Base-by-base conservation (phyloP, 2,329 filamentous ascomycete genomes). In the Diaporthe nobilis region DNA sequence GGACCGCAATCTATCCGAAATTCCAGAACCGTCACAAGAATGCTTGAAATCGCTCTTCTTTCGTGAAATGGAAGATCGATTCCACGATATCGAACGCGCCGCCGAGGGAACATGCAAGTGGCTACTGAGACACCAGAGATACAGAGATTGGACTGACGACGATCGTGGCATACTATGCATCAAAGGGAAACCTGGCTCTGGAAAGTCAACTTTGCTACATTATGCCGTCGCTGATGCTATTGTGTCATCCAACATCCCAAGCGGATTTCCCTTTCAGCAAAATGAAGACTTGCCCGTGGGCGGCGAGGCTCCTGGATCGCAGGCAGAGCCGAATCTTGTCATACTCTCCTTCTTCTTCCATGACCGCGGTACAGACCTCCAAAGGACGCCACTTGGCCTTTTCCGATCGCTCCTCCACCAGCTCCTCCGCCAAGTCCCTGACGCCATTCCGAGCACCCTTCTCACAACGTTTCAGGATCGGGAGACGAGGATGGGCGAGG, bases 261-360 rank as follows among this genome's bases (percentile, higher is more conserved):
- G 28, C 28, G 28, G 28, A 28, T 28, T 28, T 28, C 28, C 28
- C 28, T 28, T 28, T 4, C 28, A 28, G 28, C 2, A 28, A 28
- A 28, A 28, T 28, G 28, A 28, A 28, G 28, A 28, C 28, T 28
- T 28, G 28, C 28, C 28, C 28, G 28, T 28, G 28, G 28, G 28
- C 25, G 53, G 53, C 25, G 53, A 31, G 25, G 17, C 28, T 8
- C 4, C 4, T 31, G 53, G 13, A 31, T 7, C 12, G 31, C 25
- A 31, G 25, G 25, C 4, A 13, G 25, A 57, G 28, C 17, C 53
- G 1, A 8, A 17, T 31, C 13, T 17, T 57, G 13, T 70, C 2
- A 31, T 80, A 7, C 76, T 85, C 13, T 80, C 78, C 0, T 86
- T 85, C 79, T 85, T 85, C 77, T 85, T 86, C 71, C 81, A 85